These are phyloP conservation scores for Tilletia horrida DNA, from an alignment of 1,284 basidiomycete species.

Conservation along the genomic window DNA sequence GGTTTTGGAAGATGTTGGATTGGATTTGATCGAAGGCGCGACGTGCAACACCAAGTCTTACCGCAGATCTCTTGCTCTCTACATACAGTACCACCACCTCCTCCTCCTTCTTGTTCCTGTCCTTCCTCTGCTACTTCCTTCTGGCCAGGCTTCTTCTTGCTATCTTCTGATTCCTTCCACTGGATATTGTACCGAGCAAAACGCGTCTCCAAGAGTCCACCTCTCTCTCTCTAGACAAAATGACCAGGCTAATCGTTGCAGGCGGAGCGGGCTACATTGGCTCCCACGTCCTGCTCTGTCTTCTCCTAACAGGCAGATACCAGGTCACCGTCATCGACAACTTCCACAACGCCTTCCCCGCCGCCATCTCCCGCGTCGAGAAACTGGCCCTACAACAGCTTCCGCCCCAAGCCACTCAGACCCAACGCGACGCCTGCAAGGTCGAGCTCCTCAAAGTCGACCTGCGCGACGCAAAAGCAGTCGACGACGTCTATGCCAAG, in stretches of 20 bases:
- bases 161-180: no score
- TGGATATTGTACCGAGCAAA: no score
- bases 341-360: constrained; percentile 80
- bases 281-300: constrained; percentile 81
- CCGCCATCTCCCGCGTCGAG: constrained; percentile 69
- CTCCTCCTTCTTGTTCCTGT: no score
- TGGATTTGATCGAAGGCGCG: no score
- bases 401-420: constrained; percentile 64
- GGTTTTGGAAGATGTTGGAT: no score
- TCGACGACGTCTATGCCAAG: constrained; percentile 41
- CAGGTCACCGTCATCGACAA: constrained; percentile 63
- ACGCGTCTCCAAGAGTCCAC: no score
- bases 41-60: no score
- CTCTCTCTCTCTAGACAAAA: constrained; percentile 21
- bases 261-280: constrained; percentile 61
- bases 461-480: constrained; percentile 41
- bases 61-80: no score
- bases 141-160: no score
- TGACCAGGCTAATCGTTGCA: constrained; percentile 51
- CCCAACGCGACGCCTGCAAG: constrained; percentile 68
- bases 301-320: constrained; percentile 81
- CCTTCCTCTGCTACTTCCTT: no score
- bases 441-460: constrained; percentile 63
- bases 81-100: no score
- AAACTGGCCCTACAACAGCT: constrained; percentile 72